Base-by-base conservation (phyloP, 1,284 basidiomycete species). In the Malassezia restricta region DNA sequence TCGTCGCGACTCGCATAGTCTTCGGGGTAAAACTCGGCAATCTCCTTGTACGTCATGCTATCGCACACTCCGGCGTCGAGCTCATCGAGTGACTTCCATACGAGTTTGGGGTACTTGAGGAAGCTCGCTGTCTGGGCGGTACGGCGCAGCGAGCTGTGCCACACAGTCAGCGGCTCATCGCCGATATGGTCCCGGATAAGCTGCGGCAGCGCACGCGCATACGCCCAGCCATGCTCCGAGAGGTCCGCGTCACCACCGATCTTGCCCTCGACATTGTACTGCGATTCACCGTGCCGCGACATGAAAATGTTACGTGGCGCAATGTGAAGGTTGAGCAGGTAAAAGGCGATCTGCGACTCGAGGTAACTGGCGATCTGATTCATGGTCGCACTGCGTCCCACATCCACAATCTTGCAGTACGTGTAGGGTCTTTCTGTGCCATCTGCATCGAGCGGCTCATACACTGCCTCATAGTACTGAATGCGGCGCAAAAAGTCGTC, bases 11-110 rank as follows among this genome's bases (percentile, higher is more conserved):
- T 89, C n/a, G 89, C 91, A 72, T 92, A 96, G 75, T 99, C 94
- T 62, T 99, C 94, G 0, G 94, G 94, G 71, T 96, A 98, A 85
- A 91, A 71, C 41, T 52, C 53, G 50, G 91, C 92, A 53, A 98
- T 96, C 78, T 98, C 92, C 76, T 90, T 85, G 71, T 98, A 99
- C 1, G 94, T 98, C 94, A 99, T 98, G 11, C 85, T 90, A 75
- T 99, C 94, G 68, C 94, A 99, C 12, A 99, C 94, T 38, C 94
- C 92, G 3, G 94, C 94, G 74, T 99, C 94, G 9, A 99, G 79
- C 75, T 99, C 94, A 69, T 99, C 94, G 32, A 99, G 77, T 4
- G 88, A 89, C 75, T 99, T 99, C 94, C 94, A 99, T 0, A 91
- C 95, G 59, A 98, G 78, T 71, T 98, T 94, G 40, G 84, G 80